Conservation (phyloP, 768 basidiomycete genomes). For the Phallus indusiatus region DNA sequence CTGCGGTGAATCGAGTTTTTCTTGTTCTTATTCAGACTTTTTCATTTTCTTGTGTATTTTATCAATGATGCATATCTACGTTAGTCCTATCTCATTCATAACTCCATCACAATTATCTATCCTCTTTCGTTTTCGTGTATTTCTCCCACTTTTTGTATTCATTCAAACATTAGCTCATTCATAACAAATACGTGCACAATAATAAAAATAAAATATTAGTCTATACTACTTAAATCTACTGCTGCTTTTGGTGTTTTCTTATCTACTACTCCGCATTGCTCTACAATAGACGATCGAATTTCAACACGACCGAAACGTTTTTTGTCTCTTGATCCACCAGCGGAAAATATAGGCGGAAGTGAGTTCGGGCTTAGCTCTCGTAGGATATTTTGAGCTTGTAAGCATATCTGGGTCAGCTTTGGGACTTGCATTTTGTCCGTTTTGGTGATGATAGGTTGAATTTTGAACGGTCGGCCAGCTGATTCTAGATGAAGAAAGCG, state of each 20-base stretch:
- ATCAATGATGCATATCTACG: too few species aligned
- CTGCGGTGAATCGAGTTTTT: neutral
- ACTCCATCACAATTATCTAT: too few species aligned
- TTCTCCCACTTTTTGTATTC: too few species aligned
- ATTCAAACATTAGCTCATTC: too few species aligned
- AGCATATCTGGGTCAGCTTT: slow-evolving; percentile 27
- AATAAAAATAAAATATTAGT: too few species aligned
- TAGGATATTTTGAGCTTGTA: slow-evolving; percentile 40
- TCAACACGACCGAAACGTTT: neutral
- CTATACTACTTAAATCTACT: neutral
- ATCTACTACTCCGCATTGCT: neutral
- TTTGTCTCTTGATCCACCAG: neutral
- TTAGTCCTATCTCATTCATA: too few species aligned
- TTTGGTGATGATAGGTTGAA: slow-evolving; percentile 70
- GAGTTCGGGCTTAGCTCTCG: slow-evolving; percentile 48
- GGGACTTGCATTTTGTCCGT: slow-evolving; percentile 39
- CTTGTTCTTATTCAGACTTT: neutral
- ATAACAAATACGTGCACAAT: too few species aligned
- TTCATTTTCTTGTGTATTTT: neutral
- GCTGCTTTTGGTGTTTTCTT: neutral
- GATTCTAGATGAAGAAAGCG: slow-evolving; percentile 30
- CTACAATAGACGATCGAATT: slow-evolving; percentile 1
- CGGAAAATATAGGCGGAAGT: slow-evolving; percentile 27
- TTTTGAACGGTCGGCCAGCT: slow-evolving; percentile 35
- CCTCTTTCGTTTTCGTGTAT: too few species aligned